These are phyloP conservation scores for Mucor piriformis DNA, from an alignment of 371 early-diverging fungal species.

Conservation along the genomic window DNA sequence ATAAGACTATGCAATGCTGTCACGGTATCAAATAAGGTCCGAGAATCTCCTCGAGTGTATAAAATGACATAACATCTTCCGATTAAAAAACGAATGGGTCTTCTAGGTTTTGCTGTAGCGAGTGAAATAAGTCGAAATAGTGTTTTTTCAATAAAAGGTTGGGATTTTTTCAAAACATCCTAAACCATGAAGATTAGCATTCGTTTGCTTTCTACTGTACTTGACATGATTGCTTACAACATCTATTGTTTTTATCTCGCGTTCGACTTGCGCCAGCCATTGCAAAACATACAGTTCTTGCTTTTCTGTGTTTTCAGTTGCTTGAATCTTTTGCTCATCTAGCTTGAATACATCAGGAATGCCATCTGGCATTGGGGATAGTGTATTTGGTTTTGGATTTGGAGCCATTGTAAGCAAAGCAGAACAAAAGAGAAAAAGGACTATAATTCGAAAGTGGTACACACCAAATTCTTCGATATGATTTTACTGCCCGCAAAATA, in stretches of 20 bases:
- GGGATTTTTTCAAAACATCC: slow-evolving; percentile 66
- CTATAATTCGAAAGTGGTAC: too few relatives aligned
- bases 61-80: slow-evolving; percentile 74
- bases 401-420: slow-evolving; percentile 5
- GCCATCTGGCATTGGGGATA: slow-evolving; percentile 7
- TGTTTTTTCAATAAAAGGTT: slow-evolving; percentile 70
- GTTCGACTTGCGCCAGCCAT: slow-evolving; percentile 78
- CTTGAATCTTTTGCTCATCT: slow-evolving; percentile 62
- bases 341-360: slow-evolving; percentile 58
- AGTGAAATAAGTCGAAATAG: slow-evolving; percentile 67
- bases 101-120: slow-evolving; percentile 71
- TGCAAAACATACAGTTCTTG: slow-evolving; percentile 79
- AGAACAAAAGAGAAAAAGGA: too few relatives aligned
- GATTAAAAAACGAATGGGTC: slow-evolving; percentile 77
- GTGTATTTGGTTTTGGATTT: neutral
- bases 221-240: slow-evolving; percentile 39
- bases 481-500: too few relatives aligned
- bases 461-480: too few relatives aligned
- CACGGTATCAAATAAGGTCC: slow-evolving; percentile 80
- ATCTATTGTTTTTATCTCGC: slow-evolving; percentile 60
- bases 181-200: slow-evolving; percentile 19
- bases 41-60: slow-evolving; percentile 73
- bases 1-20: slow-evolving; percentile 70
- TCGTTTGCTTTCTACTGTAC: neutral
- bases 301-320: slow-evolving; percentile 68